Conservation (phyloP, 1,139 yeast genomes). For the Saccharomyces pastorianus region DNA sequence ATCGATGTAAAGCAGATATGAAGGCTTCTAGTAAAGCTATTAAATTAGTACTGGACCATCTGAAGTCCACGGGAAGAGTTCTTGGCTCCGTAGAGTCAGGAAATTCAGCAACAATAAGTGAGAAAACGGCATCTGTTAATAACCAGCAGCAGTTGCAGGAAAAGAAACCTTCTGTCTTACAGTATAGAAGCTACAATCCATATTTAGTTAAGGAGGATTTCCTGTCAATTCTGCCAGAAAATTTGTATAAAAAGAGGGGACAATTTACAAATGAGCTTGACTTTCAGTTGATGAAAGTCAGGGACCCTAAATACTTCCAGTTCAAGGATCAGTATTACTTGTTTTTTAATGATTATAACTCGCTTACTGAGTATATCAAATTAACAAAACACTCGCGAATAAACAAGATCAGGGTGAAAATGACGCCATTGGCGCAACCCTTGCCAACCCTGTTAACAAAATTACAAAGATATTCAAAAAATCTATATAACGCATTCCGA, state of each 20-base stretch:
- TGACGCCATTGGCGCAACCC: constrained; percentile 7
- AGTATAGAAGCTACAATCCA: constrained; percentile 20
- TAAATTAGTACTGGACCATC: not conserved
- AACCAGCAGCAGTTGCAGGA: not conserved
- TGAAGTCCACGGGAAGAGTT: constrained; percentile 1
- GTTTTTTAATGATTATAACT: constrained; percentile 15
- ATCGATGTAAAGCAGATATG: not conserved
- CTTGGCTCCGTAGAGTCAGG: not conserved
- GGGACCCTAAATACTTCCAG: constrained; percentile 28
- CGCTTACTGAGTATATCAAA: constrained; percentile 12
- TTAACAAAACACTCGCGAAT: constrained; percentile 13
- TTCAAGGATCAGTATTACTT: constrained; percentile 26
- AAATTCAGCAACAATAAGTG: not conserved
- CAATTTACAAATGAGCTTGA: constrained; percentile 3
- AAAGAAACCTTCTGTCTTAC: constrained; percentile 8
- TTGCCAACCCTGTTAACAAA: not conserved
- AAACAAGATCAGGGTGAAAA: constrained; percentile 16
- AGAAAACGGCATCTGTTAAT: not conserved
- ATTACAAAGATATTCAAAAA: constrained; percentile 13
- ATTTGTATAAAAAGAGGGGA: not conserved
- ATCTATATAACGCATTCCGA: constrained; percentile 20
- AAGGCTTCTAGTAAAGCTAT: not conserved
- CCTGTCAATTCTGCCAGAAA: constrained; percentile 10
- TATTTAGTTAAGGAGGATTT: constrained; percentile 18
- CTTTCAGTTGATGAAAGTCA: constrained; percentile 18